A percentile compares a stretch with the other conserved stretches of the same genome.
phyloP scores from a whole-genome alignment of 129 eudicot genomes.

The Artemisia tridentata region DNA sequence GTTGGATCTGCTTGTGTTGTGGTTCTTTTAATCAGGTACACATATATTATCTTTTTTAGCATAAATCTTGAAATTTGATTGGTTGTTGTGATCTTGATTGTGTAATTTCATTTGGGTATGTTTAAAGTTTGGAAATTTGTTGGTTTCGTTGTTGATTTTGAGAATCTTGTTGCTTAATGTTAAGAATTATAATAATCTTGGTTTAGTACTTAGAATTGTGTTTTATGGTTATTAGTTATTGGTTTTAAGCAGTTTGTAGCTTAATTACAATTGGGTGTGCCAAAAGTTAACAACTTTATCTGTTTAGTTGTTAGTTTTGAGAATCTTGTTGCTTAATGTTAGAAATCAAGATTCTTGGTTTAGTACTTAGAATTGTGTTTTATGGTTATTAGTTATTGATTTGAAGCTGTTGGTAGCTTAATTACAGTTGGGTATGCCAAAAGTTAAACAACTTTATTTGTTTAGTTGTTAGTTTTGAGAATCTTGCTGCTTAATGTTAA shows the following conservation, averaged over 20 bases:
- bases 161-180: neutral
- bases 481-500: neutral
- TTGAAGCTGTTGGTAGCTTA: neutral
- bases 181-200: neutral
- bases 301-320: neutral
- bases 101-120: neutral
- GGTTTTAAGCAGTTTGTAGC: neutral
- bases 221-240: neutral
- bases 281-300: neutral
- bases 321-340: neutral
- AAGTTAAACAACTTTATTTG: neutral
- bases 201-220: neutral
- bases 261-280: constrained; percentile 15
- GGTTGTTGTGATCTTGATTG: neutral
- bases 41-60: constrained; percentile 5
- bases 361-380: neutral
- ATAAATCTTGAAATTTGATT: no score
- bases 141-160: neutral
- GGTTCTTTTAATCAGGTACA: constrained; percentile 26
- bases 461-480: neutral
- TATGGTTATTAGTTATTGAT: neutral
- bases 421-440: neutral
- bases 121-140: neutral
- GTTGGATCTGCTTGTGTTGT: constrained; percentile 32
- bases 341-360: neutral